A percentile compares a stretch with the other conserved stretches of the same genome.
phyloP scores from a whole-genome alignment of 2,329 filamentous ascomycete genomes.

The Talaromyces albobiverticillius region DNA sequence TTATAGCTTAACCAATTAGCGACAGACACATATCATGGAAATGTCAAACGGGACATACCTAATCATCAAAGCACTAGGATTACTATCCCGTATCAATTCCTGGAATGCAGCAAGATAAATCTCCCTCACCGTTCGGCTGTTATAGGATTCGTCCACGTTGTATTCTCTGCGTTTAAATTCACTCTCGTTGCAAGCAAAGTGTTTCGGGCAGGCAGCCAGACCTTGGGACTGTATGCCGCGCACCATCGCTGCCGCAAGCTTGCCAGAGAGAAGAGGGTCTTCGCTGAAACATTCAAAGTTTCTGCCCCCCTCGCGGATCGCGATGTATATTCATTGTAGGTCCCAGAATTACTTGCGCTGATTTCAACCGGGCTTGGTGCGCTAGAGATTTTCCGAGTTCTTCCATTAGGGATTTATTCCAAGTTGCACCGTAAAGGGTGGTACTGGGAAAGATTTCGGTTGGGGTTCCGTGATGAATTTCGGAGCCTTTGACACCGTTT shows the following conservation, averaged over 20 bases:
- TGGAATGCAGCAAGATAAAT: constrained; percentile 64
- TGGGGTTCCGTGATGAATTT: constrained; percentile 65
- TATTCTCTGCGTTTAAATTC: constrained; percentile 23
- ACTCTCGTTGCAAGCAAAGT: constrained; percentile 47
- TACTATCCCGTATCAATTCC: constrained; percentile 55
- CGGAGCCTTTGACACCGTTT: constrained; percentile 65
- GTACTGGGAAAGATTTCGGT: constrained; percentile 79
- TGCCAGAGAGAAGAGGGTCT: constrained; percentile 73
- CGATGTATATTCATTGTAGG: constrained; percentile 80
- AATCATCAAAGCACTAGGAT: constrained; percentile 57
- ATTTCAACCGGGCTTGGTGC: constrained; percentile 68
- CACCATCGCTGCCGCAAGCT: constrained; percentile 68
- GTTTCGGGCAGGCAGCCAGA: constrained; percentile 72
- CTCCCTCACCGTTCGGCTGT: constrained; percentile 50
- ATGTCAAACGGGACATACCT: too few species aligned
- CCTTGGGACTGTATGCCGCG: constrained; percentile 70
- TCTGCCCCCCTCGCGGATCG: constrained; percentile 73
- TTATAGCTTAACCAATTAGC: constrained; percentile 15
- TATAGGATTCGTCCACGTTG: constrained; percentile 25
- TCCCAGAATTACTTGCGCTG: constrained; percentile 69
- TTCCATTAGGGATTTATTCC: constrained; percentile 68
- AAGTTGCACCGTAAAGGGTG: constrained; percentile 73
- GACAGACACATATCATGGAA: too few species aligned
- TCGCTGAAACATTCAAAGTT: constrained; percentile 87
- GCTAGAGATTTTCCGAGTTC: constrained; percentile 69